Base-by-base conservation (phyloP, 306 rosid genomes). In the Pterocarpus macrocarpus region DNA sequence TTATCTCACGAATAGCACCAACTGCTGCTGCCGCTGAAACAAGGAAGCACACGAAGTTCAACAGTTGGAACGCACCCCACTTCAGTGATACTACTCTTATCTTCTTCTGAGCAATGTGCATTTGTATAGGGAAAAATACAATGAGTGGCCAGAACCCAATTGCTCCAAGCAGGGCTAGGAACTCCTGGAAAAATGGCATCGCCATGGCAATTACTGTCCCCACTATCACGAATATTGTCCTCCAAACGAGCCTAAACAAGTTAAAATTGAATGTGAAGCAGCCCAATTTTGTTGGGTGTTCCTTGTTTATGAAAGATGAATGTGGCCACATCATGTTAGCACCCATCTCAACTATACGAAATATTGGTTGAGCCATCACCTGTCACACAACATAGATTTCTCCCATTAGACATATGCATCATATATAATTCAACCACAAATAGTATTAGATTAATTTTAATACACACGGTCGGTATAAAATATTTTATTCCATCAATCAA, bases 161-260 rank as follows among this genome's bases (percentile, higher is more conserved):
- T 44, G 91, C 92, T 59, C 92, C 96, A n/a, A 91, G 89, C 3
- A 93, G 71, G 3, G 86, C 89, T 3, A 93, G 87, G 76, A 89
- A 82, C 75, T 87, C 88, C 0, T 90, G 82, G 92, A 90, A 91
- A 68, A 89, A 91, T 0, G 92, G 90, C 82, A 91, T 77, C 0
- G 89, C 91, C 87, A 84, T 86, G 2, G 86, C 88, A 3, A 85
- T 32, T 10, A 80, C 1, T 12, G 89, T 78, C 1, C 41, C 83
- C 5, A 83, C 2, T 22, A 70, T 55, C 73, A 87, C 94, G 28
- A 84, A 87, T 11, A 78, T 2, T 8, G 87, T 85, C 76, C 97
- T 88, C 94, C 92, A 91, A 36, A 53, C 57, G 58, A 88, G 30
- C 81, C 89, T 84, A 32, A 91, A 86, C 28, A 64, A n/a, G 79